Conservation (phyloP, 352 stramenopile genomes). For the Poterioochromonas sp. region DNA sequence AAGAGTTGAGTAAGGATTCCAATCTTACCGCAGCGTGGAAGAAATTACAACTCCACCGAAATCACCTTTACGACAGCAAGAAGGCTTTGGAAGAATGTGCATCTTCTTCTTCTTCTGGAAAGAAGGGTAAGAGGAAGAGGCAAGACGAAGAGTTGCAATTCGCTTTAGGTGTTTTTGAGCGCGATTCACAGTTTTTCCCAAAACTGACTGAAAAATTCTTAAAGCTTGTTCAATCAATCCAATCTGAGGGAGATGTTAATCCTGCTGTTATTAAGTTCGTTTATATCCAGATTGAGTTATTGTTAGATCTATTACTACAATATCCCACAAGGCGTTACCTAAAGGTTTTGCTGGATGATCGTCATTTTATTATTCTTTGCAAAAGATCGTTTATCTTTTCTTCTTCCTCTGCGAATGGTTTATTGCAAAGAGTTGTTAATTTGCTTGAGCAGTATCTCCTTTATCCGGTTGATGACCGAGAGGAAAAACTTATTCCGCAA, state of each 20-base stretch:
- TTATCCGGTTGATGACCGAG: constrained; percentile 73
- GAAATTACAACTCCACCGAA: not conserved
- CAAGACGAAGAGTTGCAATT: not conserved
- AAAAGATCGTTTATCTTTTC: constrained; percentile 16
- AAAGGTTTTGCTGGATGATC: constrained; percentile 55
- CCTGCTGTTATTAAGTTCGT: constrained; percentile 43
- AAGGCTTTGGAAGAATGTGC: not conserved
- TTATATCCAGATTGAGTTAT: constrained; percentile 59
- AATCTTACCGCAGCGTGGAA: not conserved
- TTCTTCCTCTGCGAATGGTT: constrained; percentile 35
- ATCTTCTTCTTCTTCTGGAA: not conserved
- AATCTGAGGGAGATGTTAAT: not conserved
- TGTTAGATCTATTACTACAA: constrained; percentile 71
- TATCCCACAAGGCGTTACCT: constrained; percentile 76
- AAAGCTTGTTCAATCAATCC: not conserved
- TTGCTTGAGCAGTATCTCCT: too few species aligned
- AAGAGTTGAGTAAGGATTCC: constrained; percentile 32
- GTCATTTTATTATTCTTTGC: constrained; percentile 48
- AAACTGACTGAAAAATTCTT: not conserved
- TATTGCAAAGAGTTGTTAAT: constrained; percentile 46
- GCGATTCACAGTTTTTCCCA: not conserved
- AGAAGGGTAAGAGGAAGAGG: not conserved
- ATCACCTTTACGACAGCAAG: not conserved
- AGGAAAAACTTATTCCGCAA: constrained; percentile 52
- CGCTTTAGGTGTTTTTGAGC: not conserved